A percentile compares a stretch with the other conserved stretches of the same genome.
Evolutionary conservation across 805 yeast genomes (phyloP).

Genomic region (Metschnikowia corniflorae): DNA sequence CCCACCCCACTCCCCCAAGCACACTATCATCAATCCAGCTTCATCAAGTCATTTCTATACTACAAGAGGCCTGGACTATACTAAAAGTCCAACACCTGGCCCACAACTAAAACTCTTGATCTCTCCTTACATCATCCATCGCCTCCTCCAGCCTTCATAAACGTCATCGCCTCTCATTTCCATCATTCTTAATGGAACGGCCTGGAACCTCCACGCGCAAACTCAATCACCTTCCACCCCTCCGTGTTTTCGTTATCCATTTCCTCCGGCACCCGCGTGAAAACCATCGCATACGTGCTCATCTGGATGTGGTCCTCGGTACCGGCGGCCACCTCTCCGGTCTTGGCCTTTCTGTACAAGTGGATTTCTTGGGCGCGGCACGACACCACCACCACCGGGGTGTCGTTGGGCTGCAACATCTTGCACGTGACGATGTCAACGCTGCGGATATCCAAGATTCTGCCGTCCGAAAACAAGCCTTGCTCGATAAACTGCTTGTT

Average conservation of each 20-base stretch:
- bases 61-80: too few relatives aligned
- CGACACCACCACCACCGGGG: conserved; percentile 88
- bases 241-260: conserved; percentile 87
- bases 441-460: conserved; percentile 89
- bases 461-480: conserved; percentile 86
- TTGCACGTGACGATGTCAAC: conserved; percentile 89
- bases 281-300: conserved; percentile 94
- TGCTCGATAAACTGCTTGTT: conserved; percentile 90
- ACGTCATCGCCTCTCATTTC: too few relatives aligned
- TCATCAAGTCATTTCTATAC: too few relatives aligned
- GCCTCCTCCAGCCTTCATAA: too few relatives aligned
- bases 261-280: conserved; percentile 90
- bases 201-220: conserved; percentile 90
- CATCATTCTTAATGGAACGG: conserved; percentile 57
- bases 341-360: conserved; percentile 80
- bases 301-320: conserved; percentile 87
- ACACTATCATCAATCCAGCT: too few relatives aligned
- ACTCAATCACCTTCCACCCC: conserved; percentile 95
- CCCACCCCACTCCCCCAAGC: too few relatives aligned
- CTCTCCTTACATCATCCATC: too few relatives aligned
- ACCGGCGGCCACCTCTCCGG: conserved; percentile 95
- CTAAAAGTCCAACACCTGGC: too few relatives aligned
- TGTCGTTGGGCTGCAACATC: conserved; percentile 82
- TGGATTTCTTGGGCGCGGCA: conserved; percentile 97
- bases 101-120: too few relatives aligned